Conservation (phyloP, 2,329 filamentous ascomycete species). For the Epicoccum nigrum region DNA sequence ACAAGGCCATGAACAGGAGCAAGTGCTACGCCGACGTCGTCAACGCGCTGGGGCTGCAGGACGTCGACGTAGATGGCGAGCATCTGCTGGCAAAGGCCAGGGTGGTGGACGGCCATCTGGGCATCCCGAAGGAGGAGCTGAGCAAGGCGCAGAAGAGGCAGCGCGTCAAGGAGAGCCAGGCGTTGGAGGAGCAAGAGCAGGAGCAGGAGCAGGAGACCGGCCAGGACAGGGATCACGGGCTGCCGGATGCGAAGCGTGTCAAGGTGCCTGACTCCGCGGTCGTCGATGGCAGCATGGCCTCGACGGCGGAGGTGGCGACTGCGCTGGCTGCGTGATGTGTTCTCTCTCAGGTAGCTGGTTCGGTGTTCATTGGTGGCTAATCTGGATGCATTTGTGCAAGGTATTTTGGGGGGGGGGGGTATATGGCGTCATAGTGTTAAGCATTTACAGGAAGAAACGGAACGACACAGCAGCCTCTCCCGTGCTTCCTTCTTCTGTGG, state of each 20-base stretch:
- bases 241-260: conserved; percentile 35
- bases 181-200: conserved; percentile 16
- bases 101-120: conserved; percentile 68
- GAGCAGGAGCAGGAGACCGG: conserved; percentile 1
- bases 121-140: conserved; percentile 60
- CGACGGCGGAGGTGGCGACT: conserved; percentile 22
- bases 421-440: conserved; percentile 11
- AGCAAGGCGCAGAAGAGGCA: conserved; percentile 55
- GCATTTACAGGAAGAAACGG: conserved; percentile 24
- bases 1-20: conserved; percentile 65
- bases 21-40: conserved; percentile 77
- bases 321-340: conserved; percentile 19
- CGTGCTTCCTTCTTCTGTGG: no score
- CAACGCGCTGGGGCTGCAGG: conserved; percentile 66
- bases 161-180: conserved; percentile 39
- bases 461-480: not conserved
- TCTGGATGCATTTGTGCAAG: not conserved
- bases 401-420: conserved; percentile 15
- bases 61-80: conserved; percentile 49
- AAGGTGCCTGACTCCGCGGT: conserved; percentile 29
- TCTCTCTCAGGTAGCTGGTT: no score
- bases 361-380: not conserved
- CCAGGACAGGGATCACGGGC: no score
- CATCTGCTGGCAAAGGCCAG: conserved; percentile 68
- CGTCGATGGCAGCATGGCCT: conserved; percentile 6